Conservation (phyloP, 768 basidiomycete species). For the Phylloporus arenicola region DNA sequence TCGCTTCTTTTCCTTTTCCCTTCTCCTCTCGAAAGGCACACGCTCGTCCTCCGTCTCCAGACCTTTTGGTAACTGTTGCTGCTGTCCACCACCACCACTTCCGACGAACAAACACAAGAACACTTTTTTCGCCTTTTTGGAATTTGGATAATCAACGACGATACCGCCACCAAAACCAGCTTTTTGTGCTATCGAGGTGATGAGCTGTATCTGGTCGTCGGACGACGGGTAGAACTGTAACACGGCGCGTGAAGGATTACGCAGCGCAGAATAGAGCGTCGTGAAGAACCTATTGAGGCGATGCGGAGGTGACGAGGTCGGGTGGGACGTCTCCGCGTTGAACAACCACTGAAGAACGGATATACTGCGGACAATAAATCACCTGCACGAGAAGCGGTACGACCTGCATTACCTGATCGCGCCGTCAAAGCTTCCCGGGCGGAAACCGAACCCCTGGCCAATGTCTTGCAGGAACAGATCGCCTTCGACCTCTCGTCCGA, state of each 20-base stretch:
- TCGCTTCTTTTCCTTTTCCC: conserved; percentile 58
- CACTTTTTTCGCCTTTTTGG: conserved; percentile 91
- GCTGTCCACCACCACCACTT: conserved; percentile 55
- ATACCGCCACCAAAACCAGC: conserved; percentile 97
- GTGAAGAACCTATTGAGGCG: conserved; percentile 87
- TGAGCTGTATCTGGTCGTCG: conserved; percentile 94
- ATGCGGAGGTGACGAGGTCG: conserved; percentile 83
- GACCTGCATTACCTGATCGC: conserved; percentile 72
- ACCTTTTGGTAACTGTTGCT: conserved; percentile 69
- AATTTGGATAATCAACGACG: conserved; percentile 96
- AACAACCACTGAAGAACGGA: conserved; percentile 99
- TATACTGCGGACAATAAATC: conserved; percentile 50
- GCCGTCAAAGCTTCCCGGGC: conserved; percentile 95
- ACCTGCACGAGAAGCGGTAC: not conserved
- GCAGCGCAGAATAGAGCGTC: conserved; percentile 79
- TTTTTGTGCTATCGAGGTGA: conserved; percentile 86
- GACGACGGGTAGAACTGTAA: conserved; percentile 96
- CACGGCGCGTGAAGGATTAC: conserved; percentile 80
- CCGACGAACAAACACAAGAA: conserved; percentile 93
- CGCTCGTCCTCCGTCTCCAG: conserved; percentile 64
- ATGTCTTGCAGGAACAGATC: conserved; percentile 97
- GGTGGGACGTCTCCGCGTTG: conserved; percentile 91
- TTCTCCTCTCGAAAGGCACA: conserved; percentile 71
- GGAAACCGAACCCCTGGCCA: conserved; percentile 95
- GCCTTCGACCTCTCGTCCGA: conserved; percentile 93